Percentiles rank a stretch among this genome's conserved stretches.
Evolutionary conservation across 2,329 filamentous ascomycete species (phyloP).

Genomic region (Cercospora berteroae): DNA sequence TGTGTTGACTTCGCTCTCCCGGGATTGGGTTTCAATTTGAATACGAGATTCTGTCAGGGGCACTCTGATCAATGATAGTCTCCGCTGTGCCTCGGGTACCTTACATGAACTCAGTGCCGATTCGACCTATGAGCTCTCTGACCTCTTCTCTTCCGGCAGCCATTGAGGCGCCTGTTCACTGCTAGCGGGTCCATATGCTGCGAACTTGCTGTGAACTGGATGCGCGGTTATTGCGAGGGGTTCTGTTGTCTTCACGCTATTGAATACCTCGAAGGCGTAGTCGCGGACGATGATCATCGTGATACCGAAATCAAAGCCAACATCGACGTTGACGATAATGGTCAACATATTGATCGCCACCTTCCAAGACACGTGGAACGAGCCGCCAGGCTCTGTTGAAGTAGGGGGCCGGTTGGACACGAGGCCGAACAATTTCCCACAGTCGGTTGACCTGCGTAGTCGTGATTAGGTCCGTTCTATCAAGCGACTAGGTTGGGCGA

Average conservation of each 20-base stretch:
- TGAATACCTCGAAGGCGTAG: background rate
- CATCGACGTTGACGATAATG: background rate
- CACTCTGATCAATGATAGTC: background rate
- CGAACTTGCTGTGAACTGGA: background rate
- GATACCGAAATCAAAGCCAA: background rate
- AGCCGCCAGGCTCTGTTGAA: background rate
- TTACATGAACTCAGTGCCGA: background rate
- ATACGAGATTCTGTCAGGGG: background rate
- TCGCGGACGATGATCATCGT: background rate
- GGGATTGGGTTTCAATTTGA: background rate
- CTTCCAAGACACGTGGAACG: background rate
- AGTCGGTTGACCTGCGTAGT: background rate
- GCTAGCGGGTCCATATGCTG: background rate
- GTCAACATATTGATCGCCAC: background rate
- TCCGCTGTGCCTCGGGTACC: background rate
- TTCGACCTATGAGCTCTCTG: background rate
- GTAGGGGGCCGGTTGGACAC: background rate
- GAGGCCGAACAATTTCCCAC: background rate
- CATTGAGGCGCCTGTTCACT: background rate
- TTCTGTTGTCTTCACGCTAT: background rate
- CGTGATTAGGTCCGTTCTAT: background rate
- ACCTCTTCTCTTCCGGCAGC: background rate
- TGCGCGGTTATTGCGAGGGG: background rate
- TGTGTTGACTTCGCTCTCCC: background rate
- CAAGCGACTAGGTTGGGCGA: background rate